Base-by-base conservation (phyloP, 2,329 filamentous ascomycete genomes). In the Rosellinia necatrix region DNA sequence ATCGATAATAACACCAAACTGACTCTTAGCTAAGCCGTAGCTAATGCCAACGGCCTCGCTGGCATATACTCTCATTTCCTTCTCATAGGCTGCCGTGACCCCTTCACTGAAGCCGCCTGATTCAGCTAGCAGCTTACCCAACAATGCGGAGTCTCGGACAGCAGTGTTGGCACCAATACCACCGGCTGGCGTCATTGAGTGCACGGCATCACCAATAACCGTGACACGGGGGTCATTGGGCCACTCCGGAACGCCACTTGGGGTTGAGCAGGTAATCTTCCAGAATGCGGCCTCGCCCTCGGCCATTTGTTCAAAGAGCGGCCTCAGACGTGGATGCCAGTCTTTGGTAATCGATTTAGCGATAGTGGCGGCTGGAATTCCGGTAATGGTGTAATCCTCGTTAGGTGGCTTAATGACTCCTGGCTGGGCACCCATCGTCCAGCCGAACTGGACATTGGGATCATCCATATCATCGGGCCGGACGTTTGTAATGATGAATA, bases 211-310 rank as follows among this genome's bases (percentile, higher is more conserved):
- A 1, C 83, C 83, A 50, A 85, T 80, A 0, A 84, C 74, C 0
- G 82, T 85, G 8, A 85, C 81, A 0, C 83, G 75, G 0, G 79
- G 76, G 49, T 84, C 78, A 40, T 83, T 86, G 7, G 71, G 63
- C 85, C 85, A 87, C 40, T 80, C 75, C 0, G 85, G 84, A 0
- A 87, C 81, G 1, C 84, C 83, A 0, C 74, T 74, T 0, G 84
- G 84, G 0, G 76, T 79, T 0, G 83, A 86, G 61, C 82, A 87
- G 2, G 84, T 86, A 43, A 88, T 86, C 63, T 86, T 87, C 82
- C 83, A 87, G 61, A 88, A 87, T 0, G 85, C 84, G 0, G 84
- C 81, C 60, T 87, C 81, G 0, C 69, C 60, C 52, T 78, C 80
- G 4, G 73, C 67, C 81, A 86, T 86, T 30, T 84, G 63, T 5